A percentile compares a stretch with the other conserved stretches of the same genome.
These are phyloP conservation scores for Geotrichum histeridarum DNA, from an alignment of 1,139 yeast species.

Conservation along the genomic window DNA sequence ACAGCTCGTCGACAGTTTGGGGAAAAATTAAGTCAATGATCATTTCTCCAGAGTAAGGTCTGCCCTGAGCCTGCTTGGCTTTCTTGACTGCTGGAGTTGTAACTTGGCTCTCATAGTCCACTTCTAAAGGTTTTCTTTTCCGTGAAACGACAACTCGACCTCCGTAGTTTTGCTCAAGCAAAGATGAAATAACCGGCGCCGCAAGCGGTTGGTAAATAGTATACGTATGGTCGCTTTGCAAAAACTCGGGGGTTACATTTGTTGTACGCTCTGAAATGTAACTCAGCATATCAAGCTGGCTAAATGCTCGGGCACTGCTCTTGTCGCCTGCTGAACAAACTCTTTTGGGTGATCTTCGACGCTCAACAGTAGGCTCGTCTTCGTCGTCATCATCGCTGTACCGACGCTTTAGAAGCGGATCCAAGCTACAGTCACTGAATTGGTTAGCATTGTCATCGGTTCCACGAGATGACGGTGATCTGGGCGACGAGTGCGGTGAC, in stretches of 20 bases:
- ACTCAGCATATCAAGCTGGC: conserved; percentile 3
- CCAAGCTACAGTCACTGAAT: not conserved
- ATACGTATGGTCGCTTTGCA: conserved; percentile 9
- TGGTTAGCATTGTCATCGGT: not conserved
- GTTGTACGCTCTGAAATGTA: not conserved
- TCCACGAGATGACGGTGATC: not conserved
- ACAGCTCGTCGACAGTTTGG: conserved; percentile 12
- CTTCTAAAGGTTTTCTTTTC: conserved; percentile 12
- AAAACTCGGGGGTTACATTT: not conserved
- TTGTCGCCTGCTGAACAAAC: not conserved
- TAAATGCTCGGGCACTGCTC: not conserved
- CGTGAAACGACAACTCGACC: conserved; percentile 12
- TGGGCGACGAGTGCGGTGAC: conserved; percentile 3
- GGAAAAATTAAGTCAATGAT: conserved; percentile 17
- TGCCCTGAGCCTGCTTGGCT: conserved; percentile 16
- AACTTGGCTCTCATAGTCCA: conserved; percentile 6
- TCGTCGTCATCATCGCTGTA: not conserved
- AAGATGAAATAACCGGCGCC: not conserved
- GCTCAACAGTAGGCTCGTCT: not conserved
- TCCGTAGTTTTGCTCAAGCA: conserved; percentile 11
- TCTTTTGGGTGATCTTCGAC: not conserved
- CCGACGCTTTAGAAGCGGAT: conserved; percentile 3
- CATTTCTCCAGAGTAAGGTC: conserved; percentile 19
- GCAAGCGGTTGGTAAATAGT: conserved; percentile 5
- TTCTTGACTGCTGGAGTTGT: not conserved